Conservation (phyloP, 495 filamentous ascomycete genomes). For the Immersiella caudata region DNA sequence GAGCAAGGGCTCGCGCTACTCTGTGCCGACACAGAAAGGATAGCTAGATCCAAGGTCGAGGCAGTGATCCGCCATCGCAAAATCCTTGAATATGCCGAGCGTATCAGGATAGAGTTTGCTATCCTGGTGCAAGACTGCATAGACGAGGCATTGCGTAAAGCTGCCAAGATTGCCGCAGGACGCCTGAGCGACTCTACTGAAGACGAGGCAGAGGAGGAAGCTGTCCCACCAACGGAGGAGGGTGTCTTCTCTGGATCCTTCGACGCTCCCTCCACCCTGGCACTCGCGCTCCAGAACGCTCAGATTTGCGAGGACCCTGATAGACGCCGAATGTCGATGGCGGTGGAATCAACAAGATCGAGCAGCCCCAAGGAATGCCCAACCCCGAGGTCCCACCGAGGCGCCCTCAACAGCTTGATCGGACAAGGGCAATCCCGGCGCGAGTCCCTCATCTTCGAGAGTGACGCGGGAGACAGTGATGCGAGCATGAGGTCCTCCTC, state of each 20-base stretch:
- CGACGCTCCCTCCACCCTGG: slow-evolving; percentile 60
- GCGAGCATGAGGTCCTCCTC: slow-evolving; percentile 82
- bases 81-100: slow-evolving; percentile 93
- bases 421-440: slow-evolving; percentile 68
- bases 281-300: slow-evolving; percentile 56
- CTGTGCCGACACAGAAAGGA: slow-evolving; percentile 81
- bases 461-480: slow-evolving; percentile 80
- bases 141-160: slow-evolving; percentile 86
- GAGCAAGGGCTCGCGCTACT: slow-evolving; percentile 88
- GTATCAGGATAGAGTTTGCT: slow-evolving; percentile 90
- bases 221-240: slow-evolving; percentile 46
- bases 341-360: slow-evolving; percentile 66
- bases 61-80: slow-evolving; percentile 86
- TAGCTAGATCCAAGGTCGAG: slow-evolving; percentile 86
- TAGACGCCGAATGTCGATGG: slow-evolving; percentile 45
- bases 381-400: slow-evolving; percentile 85
- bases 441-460: slow-evolving; percentile 73
- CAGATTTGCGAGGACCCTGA: slow-evolving; percentile 44
- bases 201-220: slow-evolving; percentile 50
- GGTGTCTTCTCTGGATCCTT: slow-evolving; percentile 56
- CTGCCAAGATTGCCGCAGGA: slow-evolving; percentile 81
- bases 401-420: slow-evolving; percentile 59
- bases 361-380: slow-evolving; percentile 90
- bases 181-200: slow-evolving; percentile 78
- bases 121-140: slow-evolving; percentile 93